Evolutionary conservation across 1,139 yeast genomes (phyloP), one percentile per base, ranked within the genome.

Genomic region (Blastobotrys serpentis): DNA sequence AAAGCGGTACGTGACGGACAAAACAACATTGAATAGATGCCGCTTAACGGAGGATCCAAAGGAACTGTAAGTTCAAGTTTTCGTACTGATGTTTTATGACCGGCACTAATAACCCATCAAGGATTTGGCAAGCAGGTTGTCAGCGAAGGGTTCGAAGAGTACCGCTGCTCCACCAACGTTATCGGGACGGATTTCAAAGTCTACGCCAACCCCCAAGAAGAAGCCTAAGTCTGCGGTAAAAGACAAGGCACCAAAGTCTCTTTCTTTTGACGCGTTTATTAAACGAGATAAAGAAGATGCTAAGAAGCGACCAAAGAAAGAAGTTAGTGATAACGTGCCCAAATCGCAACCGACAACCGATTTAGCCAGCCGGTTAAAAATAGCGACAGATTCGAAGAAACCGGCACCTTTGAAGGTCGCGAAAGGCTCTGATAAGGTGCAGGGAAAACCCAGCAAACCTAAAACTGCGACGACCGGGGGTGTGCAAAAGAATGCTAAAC

Each of bases 261-360:
- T n/a, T n/a, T 17, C 25, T 5, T 36, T 36, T 11, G 40, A 36
- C 13, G 22, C 40, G 16, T 36, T 36, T 11, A 36, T 36, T 25
- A 36, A 36, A 25, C 40, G 40, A n/a, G 40, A 36, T 36, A 36
- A 36, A 14, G 40, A 18, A 8, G 40, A 36, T 10, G 40, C 40
- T 10, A n/a, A 36, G 40, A 36, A 36, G 14, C 7, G 13, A 14
- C 40, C 26, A 17, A 14, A 5, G 13, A n/a, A 7, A 5, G 13
- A 17, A 16, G 37, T 5, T 11, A 6, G 16, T n/a, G n/a, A n/a
- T n/a, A n/a, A n/a, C n/a, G n/a, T n/a, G n/a, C n/a, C n/a, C n/a
- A n/a, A n/a, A n/a, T n/a, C n/a, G n/a, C n/a, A n/a, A n/a, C n/a
- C n/a, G n/a, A n/a, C n/a, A n/a, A n/a, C n/a, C n/a, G n/a, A n/a